Evolutionary conservation across 768 basidiomycete species (phyloP).

Genomic region (Hydnum rufescens): DNA sequence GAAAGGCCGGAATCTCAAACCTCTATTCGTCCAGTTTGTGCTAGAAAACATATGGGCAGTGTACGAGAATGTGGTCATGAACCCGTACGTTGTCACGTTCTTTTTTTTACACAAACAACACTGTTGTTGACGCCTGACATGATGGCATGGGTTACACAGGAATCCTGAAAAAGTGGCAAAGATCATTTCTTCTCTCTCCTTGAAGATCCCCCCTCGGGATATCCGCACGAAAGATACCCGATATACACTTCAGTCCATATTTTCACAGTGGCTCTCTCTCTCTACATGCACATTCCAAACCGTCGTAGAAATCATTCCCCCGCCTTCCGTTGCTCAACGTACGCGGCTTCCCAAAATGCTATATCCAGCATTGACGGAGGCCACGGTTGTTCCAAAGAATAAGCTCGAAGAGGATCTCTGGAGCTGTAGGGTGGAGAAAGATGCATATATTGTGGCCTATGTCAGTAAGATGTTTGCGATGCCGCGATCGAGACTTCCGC

Average conservation of each 20-base stretch:
- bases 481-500: constrained; percentile 45
- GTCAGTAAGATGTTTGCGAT: constrained; percentile 99
- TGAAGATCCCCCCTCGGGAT: constrained; percentile 76
- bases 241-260: constrained; percentile 64
- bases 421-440: constrained; percentile 35
- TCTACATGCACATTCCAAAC: constrained; percentile 85
- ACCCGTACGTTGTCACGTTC: constrained; percentile 46
- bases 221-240: constrained; percentile 81
- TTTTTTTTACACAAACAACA: not conserved
- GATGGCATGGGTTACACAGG: constrained; percentile 24
- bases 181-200: constrained; percentile 60
- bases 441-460: constrained; percentile 57
- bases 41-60: constrained; percentile 95
- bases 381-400: constrained; percentile 41
- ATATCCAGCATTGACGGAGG: constrained; percentile 53
- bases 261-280: constrained; percentile 89
- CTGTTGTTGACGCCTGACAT: not conserved
- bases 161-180: constrained; percentile 78
- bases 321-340: constrained; percentile 64
- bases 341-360: constrained; percentile 81
- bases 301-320: constrained; percentile 82
- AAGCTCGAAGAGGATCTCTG: constrained; percentile 74
- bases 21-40: constrained; percentile 92
- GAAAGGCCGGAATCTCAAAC: constrained; percentile 70
- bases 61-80: constrained; percentile 73